A percentile compares a stretch with the other conserved stretches of the same genome.
These are phyloP conservation scores for Aspergillus viridinutans DNA, from an alignment of 2,329 filamentous ascomycete species.

Conservation along the genomic window DNA sequence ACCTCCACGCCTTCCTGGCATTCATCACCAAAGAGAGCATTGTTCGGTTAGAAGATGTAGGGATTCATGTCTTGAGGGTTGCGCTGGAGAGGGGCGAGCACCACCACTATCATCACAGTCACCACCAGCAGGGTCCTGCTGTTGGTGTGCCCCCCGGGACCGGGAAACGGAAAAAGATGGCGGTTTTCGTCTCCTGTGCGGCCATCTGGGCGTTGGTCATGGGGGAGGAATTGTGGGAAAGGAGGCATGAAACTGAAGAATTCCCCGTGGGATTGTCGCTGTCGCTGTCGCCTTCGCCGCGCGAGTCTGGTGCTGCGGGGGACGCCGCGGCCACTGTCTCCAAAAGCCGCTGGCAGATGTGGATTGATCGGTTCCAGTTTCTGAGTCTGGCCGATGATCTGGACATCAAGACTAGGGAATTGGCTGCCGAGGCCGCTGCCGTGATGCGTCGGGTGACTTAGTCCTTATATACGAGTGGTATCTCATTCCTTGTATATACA, in stretches of 20 bases:
- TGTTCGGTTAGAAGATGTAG: conserved; percentile 3
- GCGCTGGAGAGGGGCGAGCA: conserved; percentile 5
- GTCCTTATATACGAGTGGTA: not conserved
- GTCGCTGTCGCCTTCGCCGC: not conserved
- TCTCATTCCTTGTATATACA: conserved; percentile 1
- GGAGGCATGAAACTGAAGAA: conserved; percentile 2
- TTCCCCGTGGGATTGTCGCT: conserved; percentile 2
- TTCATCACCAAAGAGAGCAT: conserved; percentile 2
- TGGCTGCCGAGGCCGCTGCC: conserved; percentile 18
- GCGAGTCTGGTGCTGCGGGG: not conserved
- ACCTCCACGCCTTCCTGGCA: conserved; percentile 7
- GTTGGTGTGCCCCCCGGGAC: too few relatives aligned
- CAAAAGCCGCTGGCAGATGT: conserved; percentile 12
- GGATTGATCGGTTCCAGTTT: conserved; percentile 15
- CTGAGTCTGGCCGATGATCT: conserved; percentile 14
- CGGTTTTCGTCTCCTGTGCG: conserved; percentile 7
- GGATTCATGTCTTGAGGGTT: not conserved
- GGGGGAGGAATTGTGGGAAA: conserved; percentile 18
- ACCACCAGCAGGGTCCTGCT: not conserved
- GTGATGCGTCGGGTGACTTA: conserved; percentile 16
- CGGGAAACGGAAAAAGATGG: not conserved
- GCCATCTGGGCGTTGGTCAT: conserved; percentile 17
- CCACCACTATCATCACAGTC: not conserved
- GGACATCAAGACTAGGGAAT: conserved; percentile 12
- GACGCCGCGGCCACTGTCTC: not conserved